Percentiles rank a stretch among this genome's conserved stretches.
Evolutionary conservation across 2,329 filamentous ascomycete species (phyloP).

Genomic region (Fusarium brevicatenulatum): DNA sequence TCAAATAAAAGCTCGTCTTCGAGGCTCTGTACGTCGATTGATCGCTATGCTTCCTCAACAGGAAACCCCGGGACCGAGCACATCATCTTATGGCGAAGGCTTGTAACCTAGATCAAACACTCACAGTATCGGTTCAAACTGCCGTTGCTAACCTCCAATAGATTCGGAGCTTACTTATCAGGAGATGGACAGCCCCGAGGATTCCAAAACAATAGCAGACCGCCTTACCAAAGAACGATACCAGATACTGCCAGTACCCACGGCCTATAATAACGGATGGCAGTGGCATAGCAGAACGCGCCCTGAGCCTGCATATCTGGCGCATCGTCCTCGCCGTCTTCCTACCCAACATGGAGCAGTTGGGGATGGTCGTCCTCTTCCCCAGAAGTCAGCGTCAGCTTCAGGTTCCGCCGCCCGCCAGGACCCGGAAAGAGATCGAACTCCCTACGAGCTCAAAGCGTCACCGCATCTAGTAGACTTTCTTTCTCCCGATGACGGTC

Average conservation of each 20-base stretch:
- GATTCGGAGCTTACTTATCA: background rate
- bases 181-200: background rate
- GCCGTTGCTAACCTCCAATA: background rate
- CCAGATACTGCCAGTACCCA: background rate
- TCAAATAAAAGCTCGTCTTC: background rate
- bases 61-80: background rate
- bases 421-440: background rate
- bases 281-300: background rate
- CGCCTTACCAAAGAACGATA: background rate
- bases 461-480: background rate
- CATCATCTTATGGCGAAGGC: background rate
- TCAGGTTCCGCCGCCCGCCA: background rate
- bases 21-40: background rate
- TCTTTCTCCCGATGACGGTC: background rate
- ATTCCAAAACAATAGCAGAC: background rate
- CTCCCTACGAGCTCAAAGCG: background rate
- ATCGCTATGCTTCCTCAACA: background rate
- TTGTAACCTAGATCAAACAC: background rate
- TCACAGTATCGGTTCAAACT: too few relatives aligned
- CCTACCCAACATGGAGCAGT: background rate
- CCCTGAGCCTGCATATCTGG: background rate
- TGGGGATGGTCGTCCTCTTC: slow-evolving; percentile 2
- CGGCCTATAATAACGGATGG: background rate
- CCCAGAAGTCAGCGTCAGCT: background rate
- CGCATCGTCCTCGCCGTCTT: background rate